Evolutionary conservation across 1,139 yeast species (phyloP).

Genomic region (Saccharomyces hybrid): DNA sequence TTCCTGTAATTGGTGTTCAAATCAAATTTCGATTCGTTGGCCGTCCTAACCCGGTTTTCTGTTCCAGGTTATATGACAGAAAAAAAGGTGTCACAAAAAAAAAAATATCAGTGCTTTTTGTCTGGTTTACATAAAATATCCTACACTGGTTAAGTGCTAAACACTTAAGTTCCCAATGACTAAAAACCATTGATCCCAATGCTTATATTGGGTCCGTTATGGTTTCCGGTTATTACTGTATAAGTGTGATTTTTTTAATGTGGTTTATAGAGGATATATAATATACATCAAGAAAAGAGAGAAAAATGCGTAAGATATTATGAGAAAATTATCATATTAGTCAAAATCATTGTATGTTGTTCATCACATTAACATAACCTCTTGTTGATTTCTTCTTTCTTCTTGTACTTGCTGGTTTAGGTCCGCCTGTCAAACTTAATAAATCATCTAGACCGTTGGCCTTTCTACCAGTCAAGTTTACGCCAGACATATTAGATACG

Average conservation of each 20-base stretch:
- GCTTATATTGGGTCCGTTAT: neutral
- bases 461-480: conserved; percentile 20
- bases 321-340: neutral
- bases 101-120: too few species aligned
- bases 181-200: neutral
- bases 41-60: neutral
- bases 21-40: neutral
- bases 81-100: neutral
- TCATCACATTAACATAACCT: conserved; percentile 78
- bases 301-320: neutral
- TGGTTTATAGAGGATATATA: neutral
- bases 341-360: conserved; percentile 26
- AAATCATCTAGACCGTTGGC: conserved; percentile 61
- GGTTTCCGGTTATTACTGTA: neutral
- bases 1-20: neutral
- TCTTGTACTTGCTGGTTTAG: conserved; percentile 33
- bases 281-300: neutral
- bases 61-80: neutral
- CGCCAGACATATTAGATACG: conserved; percentile 3
- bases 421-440: conserved; percentile 35
- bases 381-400: conserved; percentile 50
- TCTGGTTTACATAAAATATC: neutral
- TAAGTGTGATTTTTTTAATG: neutral
- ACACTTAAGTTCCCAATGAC: neutral
- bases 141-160: neutral